Base-by-base conservation (phyloP, 1,284 basidiomycete genomes). In the Pseudozyma pruni region DNA sequence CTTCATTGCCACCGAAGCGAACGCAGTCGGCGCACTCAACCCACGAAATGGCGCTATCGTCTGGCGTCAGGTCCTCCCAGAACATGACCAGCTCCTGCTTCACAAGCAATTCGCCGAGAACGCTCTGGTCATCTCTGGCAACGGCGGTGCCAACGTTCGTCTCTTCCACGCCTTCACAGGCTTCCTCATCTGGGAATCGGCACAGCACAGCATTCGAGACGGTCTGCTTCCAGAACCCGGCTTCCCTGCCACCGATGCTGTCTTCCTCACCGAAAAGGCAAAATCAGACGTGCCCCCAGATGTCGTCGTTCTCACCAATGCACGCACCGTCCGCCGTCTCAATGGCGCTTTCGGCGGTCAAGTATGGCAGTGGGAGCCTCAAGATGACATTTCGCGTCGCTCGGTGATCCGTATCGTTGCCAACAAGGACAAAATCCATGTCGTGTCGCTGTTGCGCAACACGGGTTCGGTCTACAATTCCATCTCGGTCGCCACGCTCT, bases 51-150 rank as follows among this genome's bases (percentile, higher is more conserved):
- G 93, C 1, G 86, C 85, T 51, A 84, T 94, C 76, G 92, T 86
- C 20, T 97, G 94, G 94, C 87, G 94, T 80, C 88, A 90, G 80
- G 80, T 89, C 48, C 89, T 90, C 68, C 89, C 90, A 6, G 84
- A 86, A 25, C 91, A 95, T 70, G 85, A 85, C 17, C 87, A 94
- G 51, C 82, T 89, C n/a, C 86, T 86, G n/a, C 91, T 90, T 76
- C 87, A 88, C 68, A 86, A 86, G 33, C 84, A 88, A 52, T 85
- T 85, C 7, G 85, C 89, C 70, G 83, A 60, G 33, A 27, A 60
- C 19, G 53, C 68, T 9, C 87, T 89, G 20, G 84, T 89, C 8
- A 84, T 95, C 23, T 94, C 92, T 27, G 92, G 92, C 11, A 85
- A 88, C 2, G 88, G 89, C 4, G 91, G 89, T 3, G 85, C 90